These are phyloP conservation scores for Arachnomyces sp. DNA, from an alignment of 2,329 filamentous ascomycete species.

Conservation along the genomic window DNA sequence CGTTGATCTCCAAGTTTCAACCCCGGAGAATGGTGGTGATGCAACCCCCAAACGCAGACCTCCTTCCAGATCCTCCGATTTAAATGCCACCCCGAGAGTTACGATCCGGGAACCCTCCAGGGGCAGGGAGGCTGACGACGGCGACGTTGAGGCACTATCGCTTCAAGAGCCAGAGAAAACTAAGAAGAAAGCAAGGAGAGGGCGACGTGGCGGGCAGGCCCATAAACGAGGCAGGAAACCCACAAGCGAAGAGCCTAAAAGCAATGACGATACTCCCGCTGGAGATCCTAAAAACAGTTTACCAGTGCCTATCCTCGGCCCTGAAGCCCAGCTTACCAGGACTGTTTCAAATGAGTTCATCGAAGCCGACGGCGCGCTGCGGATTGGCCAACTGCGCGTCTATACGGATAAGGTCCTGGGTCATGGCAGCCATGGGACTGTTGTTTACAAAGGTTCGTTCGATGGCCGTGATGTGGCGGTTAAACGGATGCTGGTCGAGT, in stretches of 20 bases:
- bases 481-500: conserved; percentile 92
- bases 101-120: conserved; percentile 33
- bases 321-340: conserved; percentile 50
- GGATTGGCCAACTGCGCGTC: conserved; percentile 54
- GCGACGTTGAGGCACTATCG: conserved; percentile 24
- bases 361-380: conserved; percentile 51
- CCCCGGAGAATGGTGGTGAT: conserved; percentile 16
- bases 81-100: conserved; percentile 26
- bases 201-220: conserved; percentile 63
- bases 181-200: conserved; percentile 62
- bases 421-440: conserved; percentile 89
- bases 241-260: conserved; percentile 43
- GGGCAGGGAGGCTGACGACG: conserved; percentile 23
- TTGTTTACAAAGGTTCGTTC: conserved; percentile 90
- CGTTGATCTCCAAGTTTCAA: conserved; percentile 22
- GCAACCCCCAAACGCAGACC: conserved; percentile 23
- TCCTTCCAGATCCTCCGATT: conserved; percentile 12
- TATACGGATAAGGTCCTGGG: conserved; percentile 54
- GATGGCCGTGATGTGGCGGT: conserved; percentile 89
- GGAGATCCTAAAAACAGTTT: conserved; percentile 43
- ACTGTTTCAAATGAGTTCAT: conserved; percentile 49
- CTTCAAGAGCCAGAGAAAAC: conserved; percentile 38
- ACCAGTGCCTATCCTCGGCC: conserved; percentile 44
- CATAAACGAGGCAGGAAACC: conserved; percentile 48
- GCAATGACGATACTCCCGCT: conserved; percentile 52